Evolutionary conservation across 2,329 filamentous ascomycete genomes (phyloP), one percentile per base, ranked within the genome.

Genomic region (Scytalidium sp.): DNA sequence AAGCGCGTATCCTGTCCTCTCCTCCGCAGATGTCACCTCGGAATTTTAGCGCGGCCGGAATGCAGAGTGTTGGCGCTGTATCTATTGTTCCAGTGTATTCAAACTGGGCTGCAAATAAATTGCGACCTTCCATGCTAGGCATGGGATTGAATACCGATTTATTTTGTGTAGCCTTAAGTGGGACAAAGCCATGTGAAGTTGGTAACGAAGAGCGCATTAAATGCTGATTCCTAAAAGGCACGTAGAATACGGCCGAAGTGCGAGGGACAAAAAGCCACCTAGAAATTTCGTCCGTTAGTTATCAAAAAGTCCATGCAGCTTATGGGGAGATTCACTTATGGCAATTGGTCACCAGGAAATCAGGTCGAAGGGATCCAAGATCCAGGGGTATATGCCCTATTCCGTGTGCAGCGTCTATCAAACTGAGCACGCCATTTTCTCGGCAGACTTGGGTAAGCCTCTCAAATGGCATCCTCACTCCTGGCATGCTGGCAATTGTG

Each of bases 301-400:
- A n/a, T n/a, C n/a, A n/a, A n/a, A n/a, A n/a, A n/a, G n/a, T n/a
- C n/a, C n/a, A n/a, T n/a, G n/a, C n/a, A 50, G 45, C 49, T 48
- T 45, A 53, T 49, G 45, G 48, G 48, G 47, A 27, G 25, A 27
- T 13, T 7, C 93, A 97, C 73, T 96, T 96, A 73, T 96, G 89
- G 60, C 84, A 89, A 66, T 97, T 97, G 49, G 79, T 86, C 13
- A 93, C 79, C 62, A 95, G 89, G 70, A 96, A 97, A 67, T 97
- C 92, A 0, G 90, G 85, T 54, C 91, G 80, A 2, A 91, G 70
- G 3, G 70, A 66, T 0, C 64, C 56, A 13, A 97, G 70, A 66
- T 95, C 81, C 7, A 97, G 67, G 1, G 79, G 74, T 7, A 96
- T 77, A 68, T 94, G 87, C 2, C 93, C 93, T 20, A 96, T 71